Evolutionary conservation across 106 monocot species (phyloP).

Genomic region (Acorus calamus): DNA sequence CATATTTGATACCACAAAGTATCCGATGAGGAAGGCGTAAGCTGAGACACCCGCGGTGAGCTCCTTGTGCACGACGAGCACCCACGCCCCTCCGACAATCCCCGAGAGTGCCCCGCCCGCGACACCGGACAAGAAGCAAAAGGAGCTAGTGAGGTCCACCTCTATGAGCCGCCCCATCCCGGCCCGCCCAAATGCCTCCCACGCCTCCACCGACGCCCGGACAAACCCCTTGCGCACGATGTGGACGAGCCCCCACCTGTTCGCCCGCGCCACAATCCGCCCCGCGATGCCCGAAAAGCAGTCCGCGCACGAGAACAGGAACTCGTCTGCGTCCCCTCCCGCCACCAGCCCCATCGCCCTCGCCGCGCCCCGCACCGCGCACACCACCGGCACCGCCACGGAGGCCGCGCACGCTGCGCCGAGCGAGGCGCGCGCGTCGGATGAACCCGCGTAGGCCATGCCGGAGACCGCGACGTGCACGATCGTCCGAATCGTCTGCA

Average conservation of each 20-base stretch:
- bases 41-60: neutral
- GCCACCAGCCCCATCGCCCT: slow-evolving; percentile 25
- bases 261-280: slow-evolving; percentile 26
- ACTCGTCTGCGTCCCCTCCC: slow-evolving; percentile 51
- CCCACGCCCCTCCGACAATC: slow-evolving; percentile 9
- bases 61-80: neutral
- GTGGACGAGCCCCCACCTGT: slow-evolving; percentile 68
- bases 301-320: slow-evolving; percentile 53
- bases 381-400: slow-evolving; percentile 15
- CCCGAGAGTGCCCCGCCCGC: slow-evolving; percentile 8
- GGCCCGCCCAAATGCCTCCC: slow-evolving; percentile 19
- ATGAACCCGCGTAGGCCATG: slow-evolving; percentile 31
- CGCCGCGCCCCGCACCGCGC: no score
- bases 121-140: slow-evolving; percentile 19
- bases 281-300: slow-evolving; percentile 43
- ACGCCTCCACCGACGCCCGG: slow-evolving; percentile 37
- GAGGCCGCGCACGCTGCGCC: slow-evolving; percentile 48
- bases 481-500: slow-evolving; percentile 51
- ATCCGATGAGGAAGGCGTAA: slow-evolving; percentile 18
- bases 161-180: slow-evolving; percentile 10
- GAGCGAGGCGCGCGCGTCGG: slow-evolving; percentile 3
- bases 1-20: slow-evolving; percentile 7
- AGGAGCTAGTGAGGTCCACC: slow-evolving; percentile 19
- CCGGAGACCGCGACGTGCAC: slow-evolving; percentile 30
- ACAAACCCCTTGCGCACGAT: slow-evolving; percentile 43